These are phyloP conservation scores for Raffaelea ambrosiae DNA, from an alignment of 2,329 filamentous ascomycete genomes.

Conservation along the genomic window DNA sequence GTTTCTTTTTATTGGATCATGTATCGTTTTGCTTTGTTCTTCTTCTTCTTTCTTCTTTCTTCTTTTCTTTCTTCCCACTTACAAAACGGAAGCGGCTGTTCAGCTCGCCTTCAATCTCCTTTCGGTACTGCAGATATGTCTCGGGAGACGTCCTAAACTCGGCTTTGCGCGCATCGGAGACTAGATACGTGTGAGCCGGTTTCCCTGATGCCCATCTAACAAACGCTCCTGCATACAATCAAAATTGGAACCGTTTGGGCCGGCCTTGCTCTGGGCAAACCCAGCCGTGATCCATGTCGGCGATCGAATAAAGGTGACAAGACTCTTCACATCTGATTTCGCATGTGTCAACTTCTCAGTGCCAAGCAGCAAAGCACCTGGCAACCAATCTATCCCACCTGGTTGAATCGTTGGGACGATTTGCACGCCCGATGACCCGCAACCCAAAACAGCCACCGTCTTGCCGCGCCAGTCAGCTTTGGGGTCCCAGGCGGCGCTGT, in stretches of 20 bases:
- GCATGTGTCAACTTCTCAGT: too few relatives aligned
- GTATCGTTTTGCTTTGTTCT: too few relatives aligned
- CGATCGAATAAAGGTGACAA: slow-evolving; percentile 2
- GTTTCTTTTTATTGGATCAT: too few relatives aligned
- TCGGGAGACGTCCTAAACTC: slow-evolving; percentile 26
- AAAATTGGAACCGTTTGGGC: neutral
- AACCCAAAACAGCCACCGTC: slow-evolving; percentile 5
- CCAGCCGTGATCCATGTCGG: slow-evolving; percentile 7
- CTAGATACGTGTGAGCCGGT: slow-evolving; percentile 22
- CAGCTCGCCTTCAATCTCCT: slow-evolving; percentile 27
- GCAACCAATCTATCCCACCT: too few relatives aligned
- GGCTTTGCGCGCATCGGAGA: slow-evolving; percentile 21
- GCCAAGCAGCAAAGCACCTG: too few relatives aligned
- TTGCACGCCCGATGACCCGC: slow-evolving; percentile 10
- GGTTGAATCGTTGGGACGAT: slow-evolving; percentile 6
- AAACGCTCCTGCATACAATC: neutral
- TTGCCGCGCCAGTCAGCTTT: slow-evolving; percentile 9
- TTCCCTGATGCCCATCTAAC: too few relatives aligned
- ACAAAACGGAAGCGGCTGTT: slow-evolving; percentile 21
- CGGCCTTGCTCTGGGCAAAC: slow-evolving; percentile 1
- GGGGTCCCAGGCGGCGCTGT: slow-evolving; percentile 14
- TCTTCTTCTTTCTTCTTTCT: too few relatives aligned
- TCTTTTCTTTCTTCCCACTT: too few relatives aligned
- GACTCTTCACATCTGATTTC: neutral
- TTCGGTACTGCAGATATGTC: slow-evolving; percentile 30